Conservation (phyloP, 192 early-diverging fungal genomes). For the Umbelopsis isabellina region DNA sequence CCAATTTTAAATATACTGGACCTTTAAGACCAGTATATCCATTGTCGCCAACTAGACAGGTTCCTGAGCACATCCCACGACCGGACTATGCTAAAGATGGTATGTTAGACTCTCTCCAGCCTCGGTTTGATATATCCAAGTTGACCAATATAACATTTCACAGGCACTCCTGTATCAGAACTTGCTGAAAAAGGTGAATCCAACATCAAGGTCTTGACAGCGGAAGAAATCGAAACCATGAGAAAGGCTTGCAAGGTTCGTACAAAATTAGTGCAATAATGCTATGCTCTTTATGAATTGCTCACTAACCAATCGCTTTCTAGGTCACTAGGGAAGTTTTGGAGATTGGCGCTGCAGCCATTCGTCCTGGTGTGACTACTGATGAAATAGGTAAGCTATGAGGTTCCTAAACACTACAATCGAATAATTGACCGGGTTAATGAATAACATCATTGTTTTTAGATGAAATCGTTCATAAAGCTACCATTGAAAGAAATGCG, state of each 20-base stretch:
- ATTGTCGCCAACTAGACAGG: constrained; percentile 63
- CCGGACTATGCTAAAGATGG: constrained; percentile 68
- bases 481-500: constrained; percentile 81
- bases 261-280: constrained; percentile 26
- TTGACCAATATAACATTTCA: neutral
- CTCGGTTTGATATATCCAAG: too few relatives aligned
- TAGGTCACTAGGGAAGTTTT: constrained; percentile 89
- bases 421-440: too few relatives aligned
- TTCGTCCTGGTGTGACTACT: constrained; percentile 87
- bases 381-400: constrained; percentile 74
- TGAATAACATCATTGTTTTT: neutral
- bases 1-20: constrained; percentile 66
- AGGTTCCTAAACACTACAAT: neutral
- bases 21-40: constrained; percentile 72
- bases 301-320: neutral
- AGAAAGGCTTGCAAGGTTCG: constrained; percentile 76
- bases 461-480: constrained; percentile 92
- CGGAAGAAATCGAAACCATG: constrained; percentile 80
- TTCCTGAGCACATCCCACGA: constrained; percentile 65
- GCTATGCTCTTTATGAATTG: constrained; percentile 23
- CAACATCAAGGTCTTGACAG: constrained; percentile 70
- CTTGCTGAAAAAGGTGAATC: constrained; percentile 60
- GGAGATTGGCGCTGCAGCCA: constrained; percentile 79
- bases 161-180: constrained; percentile 78
- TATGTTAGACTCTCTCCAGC: neutral